Conservation (phyloP, 2,329 filamentous ascomycete genomes). For the Fusarium sp. region DNA sequence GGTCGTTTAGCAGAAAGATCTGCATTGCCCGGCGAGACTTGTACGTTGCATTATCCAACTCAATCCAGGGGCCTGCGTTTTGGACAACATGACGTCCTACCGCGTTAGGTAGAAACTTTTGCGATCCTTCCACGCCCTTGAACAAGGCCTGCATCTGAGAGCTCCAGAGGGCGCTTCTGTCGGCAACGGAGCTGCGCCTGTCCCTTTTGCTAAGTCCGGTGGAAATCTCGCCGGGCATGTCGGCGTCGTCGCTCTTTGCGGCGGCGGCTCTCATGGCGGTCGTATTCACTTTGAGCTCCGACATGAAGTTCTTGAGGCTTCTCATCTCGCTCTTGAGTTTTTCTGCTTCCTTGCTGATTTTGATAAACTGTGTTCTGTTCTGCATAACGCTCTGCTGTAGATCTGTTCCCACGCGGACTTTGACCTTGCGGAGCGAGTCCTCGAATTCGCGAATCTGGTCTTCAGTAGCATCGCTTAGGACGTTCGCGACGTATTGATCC, state of each 20-base stretch:
- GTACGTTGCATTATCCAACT: slow-evolving; percentile 97
- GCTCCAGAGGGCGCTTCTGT: slow-evolving; percentile 78
- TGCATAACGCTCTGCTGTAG: slow-evolving; percentile 97
- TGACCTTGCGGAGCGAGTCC: slow-evolving; percentile 80
- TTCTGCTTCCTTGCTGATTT: slow-evolving; percentile 98
- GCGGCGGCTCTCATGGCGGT: slow-evolving; percentile 76
- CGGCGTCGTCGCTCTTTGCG: slow-evolving; percentile 63
- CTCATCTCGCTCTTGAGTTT: slow-evolving; percentile 98
- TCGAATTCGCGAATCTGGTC: slow-evolving; percentile 90
- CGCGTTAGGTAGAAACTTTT: slow-evolving; percentile 94
- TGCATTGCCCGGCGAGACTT: slow-evolving; percentile 92
- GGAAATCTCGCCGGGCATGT: slow-evolving; percentile 67
- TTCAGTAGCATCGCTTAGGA: slow-evolving; percentile 89
- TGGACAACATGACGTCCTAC: slow-evolving; percentile 94
- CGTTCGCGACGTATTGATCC: slow-evolving; percentile 82
- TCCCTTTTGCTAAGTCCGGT: slow-evolving; percentile 77
- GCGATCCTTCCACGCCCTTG: slow-evolving; percentile 97
- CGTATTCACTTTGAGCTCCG: slow-evolving; percentile 87
- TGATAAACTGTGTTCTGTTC: slow-evolving; percentile 98
- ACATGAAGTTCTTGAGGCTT: slow-evolving; percentile 89
- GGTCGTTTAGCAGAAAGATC: slow-evolving; percentile 94
- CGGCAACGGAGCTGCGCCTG: slow-evolving; percentile 90
- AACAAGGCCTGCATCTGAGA: slow-evolving; percentile 84
- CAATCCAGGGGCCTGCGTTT: slow-evolving; percentile 94
- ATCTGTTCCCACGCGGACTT: slow-evolving; percentile 84